A percentile compares a stretch with the other conserved stretches of the same genome.
Conservation (phyloP, 495 filamentous ascomycete species). For the Penicillium crystallinum region DNA sequence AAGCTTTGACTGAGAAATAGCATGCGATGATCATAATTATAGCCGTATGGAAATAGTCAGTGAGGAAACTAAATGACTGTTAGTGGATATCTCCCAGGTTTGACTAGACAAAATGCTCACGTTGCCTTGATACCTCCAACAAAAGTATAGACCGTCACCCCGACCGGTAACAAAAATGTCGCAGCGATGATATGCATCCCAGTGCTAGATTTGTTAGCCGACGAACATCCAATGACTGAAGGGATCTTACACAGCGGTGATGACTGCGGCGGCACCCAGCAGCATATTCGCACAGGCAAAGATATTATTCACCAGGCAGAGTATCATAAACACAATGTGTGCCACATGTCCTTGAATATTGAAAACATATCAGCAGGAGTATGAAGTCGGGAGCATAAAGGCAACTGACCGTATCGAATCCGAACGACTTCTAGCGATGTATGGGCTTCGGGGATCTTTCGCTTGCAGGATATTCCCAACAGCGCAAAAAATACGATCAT, state of each 20-base stretch:
- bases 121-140: conserved; percentile 47
- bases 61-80: conserved; percentile 34
- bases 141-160: conserved; percentile 40
- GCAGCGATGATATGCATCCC: conserved; percentile 45
- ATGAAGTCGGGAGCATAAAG: background rate
- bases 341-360: conserved; percentile 21
- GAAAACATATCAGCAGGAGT: background rate
- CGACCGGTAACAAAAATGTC: conserved; percentile 40
- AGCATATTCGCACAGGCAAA: conserved; percentile 43
- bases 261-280: conserved; percentile 35
- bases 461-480: conserved; percentile 43
- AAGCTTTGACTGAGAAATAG: conserved; percentile 44
- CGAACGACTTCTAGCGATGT: conserved; percentile 40
- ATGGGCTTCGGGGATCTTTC: conserved; percentile 42
- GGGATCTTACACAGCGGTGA: conserved; percentile 29
- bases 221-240: no score
- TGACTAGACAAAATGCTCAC: conserved; percentile 13
- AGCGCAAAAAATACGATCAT: conserved; percentile 46
- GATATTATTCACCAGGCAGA: conserved; percentile 41
- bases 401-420: conserved; percentile 22
- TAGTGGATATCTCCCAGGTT: background rate
- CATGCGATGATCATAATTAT: conserved; percentile 45
- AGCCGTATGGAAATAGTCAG: conserved; percentile 40
- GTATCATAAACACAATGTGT: conserved; percentile 40
- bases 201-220: conserved; percentile 19